phyloP scores from a whole-genome alignment of 139 green algal species.

The Diplosphaera chodatii region DNA sequence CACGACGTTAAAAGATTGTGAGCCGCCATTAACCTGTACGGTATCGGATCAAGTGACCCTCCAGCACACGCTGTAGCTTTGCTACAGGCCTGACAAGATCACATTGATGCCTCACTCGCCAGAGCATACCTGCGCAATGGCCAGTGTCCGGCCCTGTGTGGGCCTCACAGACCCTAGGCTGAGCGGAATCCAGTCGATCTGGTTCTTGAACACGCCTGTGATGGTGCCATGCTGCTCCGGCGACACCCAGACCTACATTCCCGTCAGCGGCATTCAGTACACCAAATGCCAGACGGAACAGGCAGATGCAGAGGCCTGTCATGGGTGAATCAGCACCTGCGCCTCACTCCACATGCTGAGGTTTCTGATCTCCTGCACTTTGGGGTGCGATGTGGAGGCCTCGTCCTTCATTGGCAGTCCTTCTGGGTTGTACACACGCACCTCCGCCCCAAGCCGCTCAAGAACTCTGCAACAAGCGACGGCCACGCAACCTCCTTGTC shows the following conservation, averaged over 20 bases:
- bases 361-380: conserved; percentile 18
- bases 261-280: no score
- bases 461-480: no score
- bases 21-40: conserved; percentile 25
- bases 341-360: conserved; percentile 17
- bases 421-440: conserved; percentile 11
- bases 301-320: no score
- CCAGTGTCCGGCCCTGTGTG: conserved; percentile 14
- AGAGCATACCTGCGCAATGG: conserved; percentile 10
- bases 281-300: no score
- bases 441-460: conserved; percentile 14
- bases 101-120: no score
- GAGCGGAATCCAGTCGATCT: conserved; percentile 30
- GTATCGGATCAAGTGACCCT: no score
- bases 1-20: conserved; percentile 20
- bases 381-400: conserved; percentile 7
- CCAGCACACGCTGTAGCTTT: no score
- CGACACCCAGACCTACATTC: conserved; percentile 13
- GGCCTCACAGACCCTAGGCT: conserved; percentile 14
- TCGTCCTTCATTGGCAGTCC: conserved; percentile 21
- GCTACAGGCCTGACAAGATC: no score
- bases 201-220: conserved; percentile 30
- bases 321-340: conserved; percentile 6
- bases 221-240: conserved; percentile 25
- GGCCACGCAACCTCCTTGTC: no score